Conservation (phyloP, 2,329 filamentous ascomycete genomes). For the Didymella arachidicola region DNA sequence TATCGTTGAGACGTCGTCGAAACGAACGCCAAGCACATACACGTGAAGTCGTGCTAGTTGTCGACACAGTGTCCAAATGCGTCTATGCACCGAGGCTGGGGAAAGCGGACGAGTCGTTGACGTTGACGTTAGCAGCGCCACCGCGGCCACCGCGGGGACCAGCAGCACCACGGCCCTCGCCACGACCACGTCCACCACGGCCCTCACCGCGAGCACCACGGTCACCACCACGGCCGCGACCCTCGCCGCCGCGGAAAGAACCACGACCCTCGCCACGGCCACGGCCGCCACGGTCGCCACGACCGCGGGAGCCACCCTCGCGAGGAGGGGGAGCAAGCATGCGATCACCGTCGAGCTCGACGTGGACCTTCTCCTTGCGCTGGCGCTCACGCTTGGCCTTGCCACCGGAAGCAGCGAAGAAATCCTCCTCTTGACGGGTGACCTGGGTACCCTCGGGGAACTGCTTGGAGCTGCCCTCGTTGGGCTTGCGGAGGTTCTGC, state of each 20-base stretch:
- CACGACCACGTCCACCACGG: slow-evolving; percentile 61
- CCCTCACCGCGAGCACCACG: slow-evolving; percentile 57
- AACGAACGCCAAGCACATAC: slow-evolving; percentile 25
- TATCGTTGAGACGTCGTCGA: slow-evolving; percentile 22
- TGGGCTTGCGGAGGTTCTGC: slow-evolving; percentile 82
- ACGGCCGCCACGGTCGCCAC: slow-evolving; percentile 58
- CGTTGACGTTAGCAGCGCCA: slow-evolving; percentile 49
- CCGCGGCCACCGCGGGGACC: slow-evolving; percentile 4
- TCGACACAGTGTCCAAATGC: slow-evolving; percentile 32
- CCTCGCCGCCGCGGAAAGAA: slow-evolving; percentile 57
- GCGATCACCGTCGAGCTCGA: slow-evolving; percentile 84
- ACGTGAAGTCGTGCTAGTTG: slow-evolving; percentile 27
- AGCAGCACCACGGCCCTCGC: slow-evolving; percentile 13
- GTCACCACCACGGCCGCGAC: slow-evolving; percentile 60
- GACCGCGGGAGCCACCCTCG: slow-evolving; percentile 56
- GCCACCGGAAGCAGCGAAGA: slow-evolving; percentile 75
- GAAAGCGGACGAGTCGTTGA: slow-evolving; percentile 61
- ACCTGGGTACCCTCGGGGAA: slow-evolving; percentile 79
- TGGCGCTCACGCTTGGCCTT: slow-evolving; percentile 86
- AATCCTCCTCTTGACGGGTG: slow-evolving; percentile 69
- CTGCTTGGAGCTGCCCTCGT: slow-evolving; percentile 95
- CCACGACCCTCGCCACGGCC: slow-evolving; percentile 62
- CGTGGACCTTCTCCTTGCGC: slow-evolving; percentile 87
- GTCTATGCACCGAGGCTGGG: slow-evolving; percentile 60
- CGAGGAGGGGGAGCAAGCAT: slow-evolving; percentile 62